Conservation (phyloP, 1,139 yeast species). For the Geotrichum klebahnii region DNA sequence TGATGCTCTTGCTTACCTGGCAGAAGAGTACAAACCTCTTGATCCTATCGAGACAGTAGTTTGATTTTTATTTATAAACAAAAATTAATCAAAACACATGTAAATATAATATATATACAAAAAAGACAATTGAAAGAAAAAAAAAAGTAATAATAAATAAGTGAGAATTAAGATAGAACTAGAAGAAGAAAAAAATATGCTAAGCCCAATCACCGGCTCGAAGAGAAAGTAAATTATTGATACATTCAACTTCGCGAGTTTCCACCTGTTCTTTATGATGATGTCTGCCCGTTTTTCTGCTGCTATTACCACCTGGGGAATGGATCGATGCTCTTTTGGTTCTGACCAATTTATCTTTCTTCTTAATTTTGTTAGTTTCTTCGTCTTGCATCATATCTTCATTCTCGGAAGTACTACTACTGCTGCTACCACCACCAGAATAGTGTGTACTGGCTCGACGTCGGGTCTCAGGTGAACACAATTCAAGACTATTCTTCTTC, state of each 20-base stretch:
- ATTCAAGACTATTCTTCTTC: not conserved
- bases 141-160: not conserved
- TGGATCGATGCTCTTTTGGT: not conserved
- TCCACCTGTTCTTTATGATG: slow-evolving; percentile 6
- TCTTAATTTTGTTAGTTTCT: not conserved
- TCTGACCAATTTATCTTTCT: not conserved
- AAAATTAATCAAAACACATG: not conserved
- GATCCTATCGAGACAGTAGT: slow-evolving; percentile 20
- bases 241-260: slow-evolving; percentile 21
- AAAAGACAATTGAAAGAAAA: not conserved
- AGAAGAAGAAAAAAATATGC: not conserved
- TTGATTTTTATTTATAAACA: slow-evolving; percentile 2
- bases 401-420: slow-evolving; percentile 2
- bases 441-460: not conserved
- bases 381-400: not conserved
- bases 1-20: slow-evolving; percentile 58
- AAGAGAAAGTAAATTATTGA: slow-evolving; percentile 20
- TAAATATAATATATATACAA: not conserved
- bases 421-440: not conserved
- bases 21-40: slow-evolving; percentile 25
- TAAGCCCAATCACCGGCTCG: slow-evolving; percentile 21
- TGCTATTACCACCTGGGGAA: not conserved
- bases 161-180: not conserved
- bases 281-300: not conserved
- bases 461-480: not conserved